A percentile compares a stretch with the other conserved stretches of the same genome.
These are phyloP conservation scores for Candida michaelii DNA, from an alignment of 805 yeast species.

Conservation along the genomic window DNA sequence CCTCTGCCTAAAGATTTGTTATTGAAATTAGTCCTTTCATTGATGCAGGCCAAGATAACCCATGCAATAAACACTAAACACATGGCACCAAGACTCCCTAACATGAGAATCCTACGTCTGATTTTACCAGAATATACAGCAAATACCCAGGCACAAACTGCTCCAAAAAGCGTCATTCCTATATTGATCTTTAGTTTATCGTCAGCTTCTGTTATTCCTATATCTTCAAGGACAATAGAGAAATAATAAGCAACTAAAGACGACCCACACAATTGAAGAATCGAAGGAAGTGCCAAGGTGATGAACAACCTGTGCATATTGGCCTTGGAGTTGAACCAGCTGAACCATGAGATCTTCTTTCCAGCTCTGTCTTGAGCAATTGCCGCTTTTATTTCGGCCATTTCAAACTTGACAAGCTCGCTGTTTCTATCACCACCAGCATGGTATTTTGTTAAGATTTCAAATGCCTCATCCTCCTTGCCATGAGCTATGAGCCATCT, in stretches of 20 bases:
- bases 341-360: constrained; percentile 11
- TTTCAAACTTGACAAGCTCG: constrained; percentile 13
- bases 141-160: constrained; percentile 23
- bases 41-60: constrained; percentile 20
- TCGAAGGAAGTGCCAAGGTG: constrained; percentile 7
- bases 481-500: constrained; percentile 40
- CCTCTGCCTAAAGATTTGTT: constrained; percentile 11
- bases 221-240: constrained; percentile 46
- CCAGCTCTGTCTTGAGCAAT: constrained; percentile 12
- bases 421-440: constrained; percentile 5
- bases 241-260: constrained; percentile 51
- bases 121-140: constrained; percentile 16
- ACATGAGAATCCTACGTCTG: constrained; percentile 25
- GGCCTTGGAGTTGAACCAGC: constrained; percentile 10
- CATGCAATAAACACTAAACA: constrained; percentile 19
- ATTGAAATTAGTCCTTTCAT: constrained; percentile 14
- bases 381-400: constrained; percentile 13
- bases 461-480: constrained; percentile 27
- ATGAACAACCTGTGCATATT: constrained; percentile 14
- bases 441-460: not conserved
- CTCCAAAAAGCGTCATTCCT: constrained; percentile 47
- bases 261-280: constrained; percentile 41
- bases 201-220: constrained; percentile 48
- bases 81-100: constrained; percentile 24
- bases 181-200: constrained; percentile 50